Conservation (phyloP, 2,329 filamentous ascomycete genomes). For the Purpureocillium lavendulum region DNA sequence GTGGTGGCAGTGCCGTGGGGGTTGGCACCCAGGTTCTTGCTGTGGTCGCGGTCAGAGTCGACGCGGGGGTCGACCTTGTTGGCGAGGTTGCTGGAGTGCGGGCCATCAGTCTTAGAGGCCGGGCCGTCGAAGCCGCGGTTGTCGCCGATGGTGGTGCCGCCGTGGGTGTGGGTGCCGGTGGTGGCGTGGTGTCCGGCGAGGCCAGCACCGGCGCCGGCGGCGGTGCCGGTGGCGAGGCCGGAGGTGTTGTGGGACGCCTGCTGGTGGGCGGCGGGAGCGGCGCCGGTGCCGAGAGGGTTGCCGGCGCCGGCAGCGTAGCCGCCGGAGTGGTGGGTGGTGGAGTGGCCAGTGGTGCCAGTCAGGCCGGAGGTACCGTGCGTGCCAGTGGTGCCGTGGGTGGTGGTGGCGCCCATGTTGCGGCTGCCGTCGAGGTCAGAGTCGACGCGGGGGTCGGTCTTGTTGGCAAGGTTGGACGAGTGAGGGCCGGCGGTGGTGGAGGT, state of each 20-base stretch:
- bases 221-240: constrained; percentile 23
- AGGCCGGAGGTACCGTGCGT: constrained; percentile 14
- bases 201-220: constrained; percentile 12
- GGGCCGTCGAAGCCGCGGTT: constrained; percentile 13
- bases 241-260: constrained; percentile 7
- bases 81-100: constrained; percentile 34
- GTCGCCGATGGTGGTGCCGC: constrained; percentile 10
- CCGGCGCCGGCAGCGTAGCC: background rate
- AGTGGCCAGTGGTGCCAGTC: background rate
- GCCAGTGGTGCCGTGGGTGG: constrained; percentile 20
- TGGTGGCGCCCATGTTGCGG: constrained; percentile 16
- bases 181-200: constrained; percentile 8
- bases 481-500: constrained; percentile 29
- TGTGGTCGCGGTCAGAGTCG: constrained; percentile 41
- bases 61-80: constrained; percentile 48
- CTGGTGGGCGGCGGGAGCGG: background rate
- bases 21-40: constrained; percentile 22
- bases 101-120: constrained; percentile 28
- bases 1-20: constrained; percentile 16
- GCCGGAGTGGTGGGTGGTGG: background rate
- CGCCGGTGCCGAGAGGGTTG: background rate
- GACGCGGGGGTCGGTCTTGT: constrained; percentile 44
- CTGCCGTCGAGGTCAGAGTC: constrained; percentile 42
- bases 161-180: constrained; percentile 36
- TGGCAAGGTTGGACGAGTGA: constrained; percentile 34